Evolutionary conservation across 2,329 filamentous ascomycete genomes (phyloP), one percentile per base, ranked within the genome.

Genomic region (Colletotrichum karsti): DNA sequence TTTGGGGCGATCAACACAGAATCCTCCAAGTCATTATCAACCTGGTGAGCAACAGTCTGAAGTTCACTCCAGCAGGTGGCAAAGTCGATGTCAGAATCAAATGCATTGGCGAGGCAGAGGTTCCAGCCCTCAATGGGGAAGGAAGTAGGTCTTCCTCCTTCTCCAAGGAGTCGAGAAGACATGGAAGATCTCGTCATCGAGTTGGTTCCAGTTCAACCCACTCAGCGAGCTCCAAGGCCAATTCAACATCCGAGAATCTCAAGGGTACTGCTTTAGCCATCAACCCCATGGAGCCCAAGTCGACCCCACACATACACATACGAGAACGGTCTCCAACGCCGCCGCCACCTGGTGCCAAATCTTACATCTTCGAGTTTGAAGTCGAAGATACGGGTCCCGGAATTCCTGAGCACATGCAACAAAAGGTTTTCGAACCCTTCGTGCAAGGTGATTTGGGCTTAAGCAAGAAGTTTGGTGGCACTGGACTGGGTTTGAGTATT

Each of bases 21-120:
- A 96, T 97, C 41, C 81, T 97, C 26, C 95, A 97, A 77, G 92
- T 97, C n/a, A 88, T 97, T 51, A 97, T 97, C 82, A 97, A 97
- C 75, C 84, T 98, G 33, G 93, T 97, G 51, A 95, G 92, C 78
- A 98, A 98, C 81, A 93, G 92, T 77, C 82, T 97, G 46, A 98
- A 98, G 77, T 97, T 98, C 75, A 97, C 95, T 0, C 92, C 93
- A 0, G 79, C 88, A 7, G 90, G 90, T 1, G 94, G 94, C 7
- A 91, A 85, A 30, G 93, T 98, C 3, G 86, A 90, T 26, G 87
- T 97, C 8, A 88, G 90, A 7, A 94, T 98, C 64, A 89, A 88
- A 71, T 97, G 93, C 73, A 72, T 92, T 0, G 88, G 90, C 7
- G 91, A 93, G 74, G 78, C 83, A 1, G 86, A 87, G 24, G 42